phyloP scores from a whole-genome alignment of 148 eudicot genomes.

The Nepenthes gracilis region DNA sequence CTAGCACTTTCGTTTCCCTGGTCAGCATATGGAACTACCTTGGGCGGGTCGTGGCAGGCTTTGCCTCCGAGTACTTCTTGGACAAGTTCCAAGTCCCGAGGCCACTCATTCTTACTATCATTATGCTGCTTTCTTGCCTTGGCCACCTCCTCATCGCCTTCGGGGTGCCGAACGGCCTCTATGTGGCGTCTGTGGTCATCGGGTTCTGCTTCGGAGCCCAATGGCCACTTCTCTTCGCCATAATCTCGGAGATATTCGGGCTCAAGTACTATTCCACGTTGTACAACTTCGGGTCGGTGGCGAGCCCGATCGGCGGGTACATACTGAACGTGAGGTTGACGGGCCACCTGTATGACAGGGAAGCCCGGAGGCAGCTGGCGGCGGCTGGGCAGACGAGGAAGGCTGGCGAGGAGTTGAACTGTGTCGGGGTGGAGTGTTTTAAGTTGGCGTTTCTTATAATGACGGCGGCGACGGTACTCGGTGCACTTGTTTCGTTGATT shows the following conservation, averaged over 20 bases:
- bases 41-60: slow-evolving; percentile 31
- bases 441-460: slow-evolving; percentile 27
- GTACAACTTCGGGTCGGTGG: slow-evolving; percentile 34
- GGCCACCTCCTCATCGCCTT: slow-evolving; percentile 35
- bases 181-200: slow-evolving; percentile 23
- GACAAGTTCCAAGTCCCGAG: slow-evolving; percentile 26
- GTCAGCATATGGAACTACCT: slow-evolving; percentile 38
- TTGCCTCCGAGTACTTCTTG: slow-evolving; percentile 23
- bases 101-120: slow-evolving; percentile 21
- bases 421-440: slow-evolving; percentile 21
- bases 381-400: slow-evolving; percentile 11
- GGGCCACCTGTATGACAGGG: slow-evolving; percentile 27
- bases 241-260: slow-evolving; percentile 31
- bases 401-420: slow-evolving; percentile 12
- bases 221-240: slow-evolving; percentile 30
- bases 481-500: slow-evolving; percentile 22
- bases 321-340: slow-evolving; percentile 25
- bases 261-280: slow-evolving; percentile 29
- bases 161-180: slow-evolving; percentile 24
- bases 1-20: slow-evolving; percentile 30
- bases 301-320: slow-evolving; percentile 33
- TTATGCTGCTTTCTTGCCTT: slow-evolving; percentile 22
- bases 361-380: slow-evolving; percentile 15
- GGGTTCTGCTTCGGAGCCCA: slow-evolving; percentile 34
- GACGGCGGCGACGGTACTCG: slow-evolving; percentile 21